Evolutionary conservation across 148 eudicot species (phyloP).

Genomic region (Cornus controversa): DNA sequence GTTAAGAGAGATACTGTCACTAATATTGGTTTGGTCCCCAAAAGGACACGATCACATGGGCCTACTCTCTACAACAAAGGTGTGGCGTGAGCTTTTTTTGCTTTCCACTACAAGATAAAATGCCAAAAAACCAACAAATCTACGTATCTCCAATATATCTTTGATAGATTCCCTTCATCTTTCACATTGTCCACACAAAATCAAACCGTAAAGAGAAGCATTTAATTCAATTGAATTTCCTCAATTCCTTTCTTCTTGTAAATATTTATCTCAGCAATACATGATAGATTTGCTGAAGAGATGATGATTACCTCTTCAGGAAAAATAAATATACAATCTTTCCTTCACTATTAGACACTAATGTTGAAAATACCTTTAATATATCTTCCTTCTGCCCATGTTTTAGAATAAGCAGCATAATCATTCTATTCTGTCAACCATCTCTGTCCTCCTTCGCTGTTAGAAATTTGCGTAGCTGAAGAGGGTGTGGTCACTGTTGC

Average conservation of each 20-base stretch:
- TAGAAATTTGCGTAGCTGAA: not conserved
- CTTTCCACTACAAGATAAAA: too few species aligned
- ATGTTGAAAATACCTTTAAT: not conserved
- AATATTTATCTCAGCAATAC: not conserved
- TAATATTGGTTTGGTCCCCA: too few species aligned
- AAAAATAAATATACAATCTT: slow-evolving; percentile 3
- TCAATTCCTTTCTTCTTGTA: not conserved
- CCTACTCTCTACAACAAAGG: too few species aligned
- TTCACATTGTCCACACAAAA: slow-evolving; percentile 1
- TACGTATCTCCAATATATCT: not conserved
- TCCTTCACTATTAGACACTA: not conserved
- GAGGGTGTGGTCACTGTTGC: not conserved
- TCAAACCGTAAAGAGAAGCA: not conserved
- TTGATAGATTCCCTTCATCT: not conserved
- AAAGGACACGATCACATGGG: too few species aligned
- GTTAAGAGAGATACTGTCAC: too few species aligned
- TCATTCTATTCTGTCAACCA: not conserved
- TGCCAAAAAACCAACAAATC: too few species aligned
- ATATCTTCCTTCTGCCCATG: slow-evolving; percentile 2
- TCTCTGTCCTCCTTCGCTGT: not conserved
- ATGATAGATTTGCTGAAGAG: not conserved
- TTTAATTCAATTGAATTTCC: not conserved
- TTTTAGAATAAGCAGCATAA: slow-evolving; percentile 8
- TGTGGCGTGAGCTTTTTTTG: too few species aligned
- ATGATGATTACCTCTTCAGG: not conserved